These are phyloP conservation scores for Trebouxia gelatinosa DNA, from an alignment of 163 green algal genomes.

Conservation along the genomic window DNA sequence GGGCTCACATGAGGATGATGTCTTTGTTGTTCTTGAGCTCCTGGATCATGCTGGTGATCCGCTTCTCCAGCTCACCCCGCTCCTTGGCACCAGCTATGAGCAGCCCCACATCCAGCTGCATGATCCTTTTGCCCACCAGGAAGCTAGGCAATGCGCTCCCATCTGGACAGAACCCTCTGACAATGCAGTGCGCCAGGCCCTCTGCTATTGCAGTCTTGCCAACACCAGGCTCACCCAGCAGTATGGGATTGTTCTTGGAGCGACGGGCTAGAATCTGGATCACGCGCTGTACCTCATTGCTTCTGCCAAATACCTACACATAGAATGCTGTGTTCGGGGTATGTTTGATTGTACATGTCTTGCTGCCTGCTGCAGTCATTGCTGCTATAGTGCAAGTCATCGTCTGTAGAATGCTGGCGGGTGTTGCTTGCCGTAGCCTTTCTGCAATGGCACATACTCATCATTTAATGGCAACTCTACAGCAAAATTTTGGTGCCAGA, in stretches of 20 bases:
- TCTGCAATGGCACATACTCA: too few species aligned
- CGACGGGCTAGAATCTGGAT: slow-evolving; percentile 88
- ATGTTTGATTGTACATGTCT: too few species aligned
- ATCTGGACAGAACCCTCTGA: slow-evolving; percentile 44
- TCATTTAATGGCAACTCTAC: too few species aligned
- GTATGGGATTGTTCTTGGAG: slow-evolving; percentile 93
- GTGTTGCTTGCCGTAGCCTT: too few species aligned
- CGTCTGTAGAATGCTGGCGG: too few species aligned
- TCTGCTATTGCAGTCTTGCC: slow-evolving; percentile 95
- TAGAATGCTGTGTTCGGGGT: too few species aligned
- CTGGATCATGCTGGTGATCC: slow-evolving; percentile 80
- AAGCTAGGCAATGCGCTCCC: slow-evolving; percentile 73
- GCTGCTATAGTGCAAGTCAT: too few species aligned
- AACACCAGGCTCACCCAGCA: slow-evolving; percentile 90
- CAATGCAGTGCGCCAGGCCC: slow-evolving; percentile 80
- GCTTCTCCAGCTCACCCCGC: slow-evolving; percentile 89
- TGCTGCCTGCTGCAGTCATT: too few species aligned
- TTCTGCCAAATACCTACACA: slow-evolving; percentile 75
- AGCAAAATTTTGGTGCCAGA: too few species aligned
- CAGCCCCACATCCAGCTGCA: slow-evolving; percentile 86
- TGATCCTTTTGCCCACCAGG: slow-evolving; percentile 73
- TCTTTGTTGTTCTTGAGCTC: slow-evolving; percentile 69
- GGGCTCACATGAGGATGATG: slow-evolving; percentile 85
- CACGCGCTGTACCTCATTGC: slow-evolving; percentile 80
- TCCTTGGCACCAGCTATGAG: slow-evolving; percentile 91